phyloP scores from a whole-genome alignment of 78 protist genomes.

The Dictyostelium citrinum region DNA sequence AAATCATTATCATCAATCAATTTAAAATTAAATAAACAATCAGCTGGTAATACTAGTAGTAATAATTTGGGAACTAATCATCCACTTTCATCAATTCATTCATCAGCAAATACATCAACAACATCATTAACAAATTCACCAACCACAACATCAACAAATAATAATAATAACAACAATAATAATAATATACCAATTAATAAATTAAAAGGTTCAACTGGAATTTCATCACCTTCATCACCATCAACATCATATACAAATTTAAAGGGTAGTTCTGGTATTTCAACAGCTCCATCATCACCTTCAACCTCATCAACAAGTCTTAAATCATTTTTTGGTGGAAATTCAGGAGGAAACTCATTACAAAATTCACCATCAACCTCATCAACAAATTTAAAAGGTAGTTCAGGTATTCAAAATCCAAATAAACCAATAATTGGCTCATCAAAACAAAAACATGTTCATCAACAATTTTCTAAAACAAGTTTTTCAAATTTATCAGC shows the following conservation, averaged over 20 bases:
- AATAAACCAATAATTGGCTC: neutral
- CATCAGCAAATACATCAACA: neutral
- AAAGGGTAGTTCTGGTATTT: neutral
- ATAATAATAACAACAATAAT: neutral
- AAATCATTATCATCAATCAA: constrained; percentile 23
- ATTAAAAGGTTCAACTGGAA: constrained; percentile 1
- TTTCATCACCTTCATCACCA: neutral
- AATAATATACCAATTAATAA: neutral
- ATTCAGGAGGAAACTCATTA: neutral
- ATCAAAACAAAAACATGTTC: neutral
- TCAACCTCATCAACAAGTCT: neutral
- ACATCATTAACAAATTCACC: neutral
- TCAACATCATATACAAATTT: neutral
- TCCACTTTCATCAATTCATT: neutral
- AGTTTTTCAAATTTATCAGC: neutral
- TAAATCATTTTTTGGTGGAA: neutral
- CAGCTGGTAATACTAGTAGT: neutral
- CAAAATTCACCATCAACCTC: neutral
- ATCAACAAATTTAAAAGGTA: neutral
- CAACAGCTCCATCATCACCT: neutral
- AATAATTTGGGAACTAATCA: neutral
- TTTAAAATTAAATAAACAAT: neutral
- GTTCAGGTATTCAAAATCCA: neutral
- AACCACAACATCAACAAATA: neutral
- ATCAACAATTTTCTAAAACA: neutral